Evolutionary conservation across 2,329 filamentous ascomycete species (phyloP).

Genomic region (Aspergillus sergii): DNA sequence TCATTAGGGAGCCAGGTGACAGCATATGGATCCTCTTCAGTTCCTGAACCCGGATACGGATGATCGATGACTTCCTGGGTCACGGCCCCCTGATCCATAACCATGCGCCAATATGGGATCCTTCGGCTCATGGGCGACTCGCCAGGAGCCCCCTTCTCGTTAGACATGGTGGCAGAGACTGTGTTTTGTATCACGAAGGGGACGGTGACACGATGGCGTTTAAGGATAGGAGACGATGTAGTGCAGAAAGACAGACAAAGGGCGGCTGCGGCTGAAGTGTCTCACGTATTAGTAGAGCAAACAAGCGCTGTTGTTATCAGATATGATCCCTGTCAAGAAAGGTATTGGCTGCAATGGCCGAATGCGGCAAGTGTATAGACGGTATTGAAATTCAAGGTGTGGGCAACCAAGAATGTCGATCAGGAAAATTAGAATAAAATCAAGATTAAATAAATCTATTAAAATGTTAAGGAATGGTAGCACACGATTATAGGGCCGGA

Average conservation of each 20-base stretch:
- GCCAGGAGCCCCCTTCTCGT: slow-evolving; percentile 21
- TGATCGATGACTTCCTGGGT: slow-evolving; percentile 39
- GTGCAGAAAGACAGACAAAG: not conserved
- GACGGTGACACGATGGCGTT: not conserved
- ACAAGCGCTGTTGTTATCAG: not conserved
- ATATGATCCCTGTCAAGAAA: not conserved
- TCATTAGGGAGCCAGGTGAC: slow-evolving; percentile 48
- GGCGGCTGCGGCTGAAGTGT: not conserved
- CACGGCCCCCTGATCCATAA: slow-evolving; percentile 35
- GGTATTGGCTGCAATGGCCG: not conserved
- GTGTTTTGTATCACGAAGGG: no score
- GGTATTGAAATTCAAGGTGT: not conserved
- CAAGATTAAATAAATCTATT: slow-evolving; percentile 1
- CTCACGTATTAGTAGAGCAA: not conserved
- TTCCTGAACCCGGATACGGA: slow-evolving; percentile 42
- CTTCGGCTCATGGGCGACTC: slow-evolving; percentile 31
- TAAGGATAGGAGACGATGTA: not conserved
- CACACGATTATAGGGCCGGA: not conserved
- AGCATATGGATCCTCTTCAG: slow-evolving; percentile 45
- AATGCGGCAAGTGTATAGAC: not conserved
- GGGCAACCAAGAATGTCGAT: not conserved
- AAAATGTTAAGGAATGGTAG: not conserved
- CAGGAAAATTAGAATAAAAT: slow-evolving; percentile 1
- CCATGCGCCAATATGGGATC: slow-evolving; percentile 38
- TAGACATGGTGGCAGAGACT: slow-evolving; percentile 29